Conservation (phyloP, 1,139 yeast species). For the Kodamaea sp. region DNA sequence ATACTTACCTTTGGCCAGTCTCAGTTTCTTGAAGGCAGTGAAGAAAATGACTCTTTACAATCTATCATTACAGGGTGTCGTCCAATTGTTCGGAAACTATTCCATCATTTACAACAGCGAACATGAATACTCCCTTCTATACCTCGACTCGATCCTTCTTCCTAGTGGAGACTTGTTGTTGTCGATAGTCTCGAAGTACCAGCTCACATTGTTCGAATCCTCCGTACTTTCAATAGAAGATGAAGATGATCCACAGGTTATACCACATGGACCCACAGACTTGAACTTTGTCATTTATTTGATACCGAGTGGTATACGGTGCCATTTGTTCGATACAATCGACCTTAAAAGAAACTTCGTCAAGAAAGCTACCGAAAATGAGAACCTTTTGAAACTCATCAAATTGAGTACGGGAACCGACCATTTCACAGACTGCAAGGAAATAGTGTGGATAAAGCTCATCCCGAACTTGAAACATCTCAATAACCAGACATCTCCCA, state of each 20-base stretch:
- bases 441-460: constrained; percentile 60
- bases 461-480: constrained; percentile 68
- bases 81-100: constrained; percentile 59
- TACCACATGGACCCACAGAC: constrained; percentile 4
- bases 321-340: constrained; percentile 53
- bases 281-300: constrained; percentile 54
- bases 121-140: constrained; percentile 32
- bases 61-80: constrained; percentile 38
- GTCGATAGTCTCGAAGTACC: constrained; percentile 25
- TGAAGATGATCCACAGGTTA: constrained; percentile 20
- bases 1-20: constrained; percentile 47
- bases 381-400: constrained; percentile 48
- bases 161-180: constrained; percentile 53
- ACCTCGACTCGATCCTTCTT: constrained; percentile 57
- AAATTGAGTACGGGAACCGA: constrained; percentile 57
- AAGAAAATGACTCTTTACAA: constrained; percentile 54
- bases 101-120: constrained; percentile 26
- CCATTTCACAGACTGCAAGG: constrained; percentile 12
- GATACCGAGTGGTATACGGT: constrained; percentile 76
- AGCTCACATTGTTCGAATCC: constrained; percentile 36
- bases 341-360: constrained; percentile 51
- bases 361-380: constrained; percentile 17
- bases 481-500: constrained; percentile 66
- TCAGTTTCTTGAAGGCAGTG: constrained; percentile 62
- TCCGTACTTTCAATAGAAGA: constrained; percentile 15